Conservation (phyloP, 2,329 filamentous ascomycete species). For the Arthroderma sp. region DNA sequence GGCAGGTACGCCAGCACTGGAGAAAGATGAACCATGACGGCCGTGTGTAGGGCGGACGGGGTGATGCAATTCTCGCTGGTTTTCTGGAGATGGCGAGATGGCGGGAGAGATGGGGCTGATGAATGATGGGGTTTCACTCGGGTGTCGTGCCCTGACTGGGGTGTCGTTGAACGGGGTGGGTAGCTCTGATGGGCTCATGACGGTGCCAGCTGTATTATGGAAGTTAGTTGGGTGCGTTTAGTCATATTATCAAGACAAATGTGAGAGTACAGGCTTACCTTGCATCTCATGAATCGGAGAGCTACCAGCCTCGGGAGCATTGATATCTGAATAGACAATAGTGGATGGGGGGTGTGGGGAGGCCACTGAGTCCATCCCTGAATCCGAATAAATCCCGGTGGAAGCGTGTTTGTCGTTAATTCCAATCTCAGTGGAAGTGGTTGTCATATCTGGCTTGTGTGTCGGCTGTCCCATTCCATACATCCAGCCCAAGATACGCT, state of each 20-base stretch:
- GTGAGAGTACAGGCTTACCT: conserved; percentile 17
- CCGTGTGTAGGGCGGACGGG: conserved; percentile 8
- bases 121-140: conserved; percentile 16
- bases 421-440: conserved; percentile 15
- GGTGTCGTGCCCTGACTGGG: conserved; percentile 12
- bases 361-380: conserved; percentile 9
- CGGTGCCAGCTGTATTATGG: conserved; percentile 7
- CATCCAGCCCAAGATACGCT: conserved; percentile 44
- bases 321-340: conserved; percentile 9
- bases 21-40: conserved; percentile 14
- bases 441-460: conserved; percentile 14
- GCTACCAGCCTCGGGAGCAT: conserved; percentile 19
- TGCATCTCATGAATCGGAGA: conserved; percentile 24
- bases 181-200: conserved; percentile 10
- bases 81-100: conserved; percentile 11
- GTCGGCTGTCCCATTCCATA: conserved; percentile 24
- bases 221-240: neutral
- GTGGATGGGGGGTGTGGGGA: conserved; percentile 12
- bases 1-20: conserved; percentile 11
- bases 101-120: conserved; percentile 13
- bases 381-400: conserved; percentile 9
- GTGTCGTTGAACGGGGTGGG: conserved; percentile 13
- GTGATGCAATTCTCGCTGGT: conserved; percentile 7
- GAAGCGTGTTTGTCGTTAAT: conserved; percentile 13
- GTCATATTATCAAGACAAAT: neutral